phyloP scores from a whole-genome alignment of 306 rosid species.

The Cercis canadensis region DNA sequence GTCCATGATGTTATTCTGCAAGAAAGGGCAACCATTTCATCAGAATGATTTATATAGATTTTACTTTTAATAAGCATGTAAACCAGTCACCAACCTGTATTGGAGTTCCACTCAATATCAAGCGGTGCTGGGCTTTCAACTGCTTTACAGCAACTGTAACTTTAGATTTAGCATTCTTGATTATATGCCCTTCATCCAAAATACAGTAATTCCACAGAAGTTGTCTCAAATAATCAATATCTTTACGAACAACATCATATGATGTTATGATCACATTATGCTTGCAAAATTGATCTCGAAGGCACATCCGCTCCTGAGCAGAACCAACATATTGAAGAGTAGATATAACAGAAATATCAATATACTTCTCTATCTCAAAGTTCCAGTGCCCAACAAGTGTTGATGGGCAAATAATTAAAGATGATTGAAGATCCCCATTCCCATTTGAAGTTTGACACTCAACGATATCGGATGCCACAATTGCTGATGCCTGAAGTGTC shows the following conservation, averaged over 20 bases:
- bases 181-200: conserved; percentile 95
- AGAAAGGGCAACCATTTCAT: conserved; percentile 36
- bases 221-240: conserved; percentile 77
- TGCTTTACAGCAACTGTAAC: conserved; percentile 90
- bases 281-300: conserved; percentile 72
- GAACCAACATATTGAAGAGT: conserved; percentile 96
- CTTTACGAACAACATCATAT: conserved; percentile 94
- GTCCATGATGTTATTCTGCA: conserved; percentile 98
- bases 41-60: conserved; percentile 22
- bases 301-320: conserved; percentile 70
- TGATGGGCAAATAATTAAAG: conserved; percentile 92
- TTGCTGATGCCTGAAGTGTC: conserved; percentile 97
- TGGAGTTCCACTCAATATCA: conserved; percentile 97
- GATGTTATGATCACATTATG: conserved; percentile 91
- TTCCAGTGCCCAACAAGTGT: conserved; percentile 99
- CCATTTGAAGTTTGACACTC: conserved; percentile 58
- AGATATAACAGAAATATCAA: conserved; percentile 77
- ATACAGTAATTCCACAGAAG: conserved; percentile 88
- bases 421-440: conserved; percentile 60
- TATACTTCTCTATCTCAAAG: conserved; percentile 92
- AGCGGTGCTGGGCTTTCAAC: conserved; percentile 91
- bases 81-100: conserved; percentile 77
- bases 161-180: conserved; percentile 93
- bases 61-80: conserved; percentile 20
- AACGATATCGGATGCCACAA: conserved; percentile 87